A percentile compares a stretch with the other conserved stretches of the same genome.
Conservation (phyloP, 2,329 filamentous ascomycete genomes). For the Neofusicoccum parvum region DNA sequence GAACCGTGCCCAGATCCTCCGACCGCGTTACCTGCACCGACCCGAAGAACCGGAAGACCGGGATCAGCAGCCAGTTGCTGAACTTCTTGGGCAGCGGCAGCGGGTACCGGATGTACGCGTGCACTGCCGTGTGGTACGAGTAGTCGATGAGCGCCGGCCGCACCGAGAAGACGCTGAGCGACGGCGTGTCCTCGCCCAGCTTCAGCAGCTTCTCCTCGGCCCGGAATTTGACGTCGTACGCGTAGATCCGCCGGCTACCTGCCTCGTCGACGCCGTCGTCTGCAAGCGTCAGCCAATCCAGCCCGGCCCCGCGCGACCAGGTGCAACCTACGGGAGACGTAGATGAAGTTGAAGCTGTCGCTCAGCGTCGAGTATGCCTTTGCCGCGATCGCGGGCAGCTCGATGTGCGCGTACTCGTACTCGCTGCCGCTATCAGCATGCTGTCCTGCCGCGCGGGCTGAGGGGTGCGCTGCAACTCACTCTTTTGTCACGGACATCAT, state of each 20-base stretch:
- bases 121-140: conserved; percentile 43
- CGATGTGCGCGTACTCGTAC: conserved; percentile 67
- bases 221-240: conserved; percentile 63
- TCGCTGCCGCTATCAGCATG: conserved; percentile 54
- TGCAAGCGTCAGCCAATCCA: background rate
- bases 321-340: conserved; percentile 54
- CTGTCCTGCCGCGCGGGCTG: background rate
- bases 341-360: conserved; percentile 65
- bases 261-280: background rate
- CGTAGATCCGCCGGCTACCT: background rate
- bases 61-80: conserved; percentile 28
- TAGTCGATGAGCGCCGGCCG: conserved; percentile 64
- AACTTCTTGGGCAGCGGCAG: conserved; percentile 9
- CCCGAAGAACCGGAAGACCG: conserved; percentile 31
- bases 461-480: conserved; percentile 41
- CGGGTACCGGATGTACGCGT: conserved; percentile 33
- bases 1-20: conserved; percentile 49
- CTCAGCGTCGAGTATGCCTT: background rate
- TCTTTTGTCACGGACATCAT: conserved; percentile 62
- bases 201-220: conserved; percentile 62
- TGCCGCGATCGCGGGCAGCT: conserved; percentile 62
- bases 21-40: conserved; percentile 47
- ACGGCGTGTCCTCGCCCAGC: conserved; percentile 49
- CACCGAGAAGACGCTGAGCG: conserved; percentile 58
- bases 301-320: background rate